phyloP scores from a whole-genome alignment of 352 stramenopile species.

The Thraustotheca clavata region DNA sequence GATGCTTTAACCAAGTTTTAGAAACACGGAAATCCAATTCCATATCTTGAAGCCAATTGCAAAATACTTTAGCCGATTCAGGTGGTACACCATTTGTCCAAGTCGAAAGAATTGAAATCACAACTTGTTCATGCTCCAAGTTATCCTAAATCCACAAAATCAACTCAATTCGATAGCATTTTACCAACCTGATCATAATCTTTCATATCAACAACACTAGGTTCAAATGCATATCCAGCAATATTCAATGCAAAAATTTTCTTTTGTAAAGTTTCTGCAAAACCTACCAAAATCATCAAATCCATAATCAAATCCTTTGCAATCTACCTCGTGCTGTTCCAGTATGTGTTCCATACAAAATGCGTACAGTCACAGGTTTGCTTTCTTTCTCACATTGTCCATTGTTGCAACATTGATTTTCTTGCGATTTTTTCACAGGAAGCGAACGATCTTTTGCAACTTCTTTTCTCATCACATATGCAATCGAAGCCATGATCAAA shows the following conservation, averaged over 20 bases:
- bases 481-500: slow-evolving; percentile 15
- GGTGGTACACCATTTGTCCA: slow-evolving; percentile 74
- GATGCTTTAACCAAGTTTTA: slow-evolving; percentile 63
- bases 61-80: slow-evolving; percentile 70
- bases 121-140: slow-evolving; percentile 75
- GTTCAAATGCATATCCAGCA: slow-evolving; percentile 71
- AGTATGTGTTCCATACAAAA: slow-evolving; percentile 82
- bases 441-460: slow-evolving; percentile 21
- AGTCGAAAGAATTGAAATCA: slow-evolving; percentile 79
- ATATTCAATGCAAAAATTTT: slow-evolving; percentile 75
- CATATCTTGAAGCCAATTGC: slow-evolving; percentile 83
- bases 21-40: slow-evolving; percentile 83
- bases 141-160: slow-evolving; percentile 52
- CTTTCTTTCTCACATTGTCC: slow-evolving; percentile 17
- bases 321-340: slow-evolving; percentile 57
- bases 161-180: not conserved
- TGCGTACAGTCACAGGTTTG: slow-evolving; percentile 47
- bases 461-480: slow-evolving; percentile 24
- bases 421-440: not conserved
- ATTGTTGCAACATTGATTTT: not conserved
- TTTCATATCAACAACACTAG: slow-evolving; percentile 78
- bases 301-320: not conserved
- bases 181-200: slow-evolving; percentile 63
- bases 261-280: slow-evolving; percentile 67
- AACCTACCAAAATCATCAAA: slow-evolving; percentile 26